A percentile compares a stretch with the other conserved stretches of the same genome.
Evolutionary conservation across 148 eudicot species (phyloP).

Genomic region (Vaccinium vitisidaea): DNA sequence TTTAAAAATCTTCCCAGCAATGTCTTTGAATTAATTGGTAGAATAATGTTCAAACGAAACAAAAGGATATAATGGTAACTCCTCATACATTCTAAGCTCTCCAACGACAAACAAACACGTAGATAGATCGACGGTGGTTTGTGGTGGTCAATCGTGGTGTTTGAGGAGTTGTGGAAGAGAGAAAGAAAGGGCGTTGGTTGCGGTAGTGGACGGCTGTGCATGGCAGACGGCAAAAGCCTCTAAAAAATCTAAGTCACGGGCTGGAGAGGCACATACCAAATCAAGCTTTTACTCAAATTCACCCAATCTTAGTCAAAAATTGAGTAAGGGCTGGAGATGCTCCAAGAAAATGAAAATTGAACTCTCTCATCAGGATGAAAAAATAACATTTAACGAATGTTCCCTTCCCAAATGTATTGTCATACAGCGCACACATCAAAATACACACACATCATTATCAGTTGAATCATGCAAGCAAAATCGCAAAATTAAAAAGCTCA

Average conservation of each 20-base stretch:
- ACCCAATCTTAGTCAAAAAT: no score
- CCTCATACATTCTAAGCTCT: background rate
- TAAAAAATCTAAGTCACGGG: no score
- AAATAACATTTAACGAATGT: background rate
- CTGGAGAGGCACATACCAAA: no score
- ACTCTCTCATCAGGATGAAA: background rate
- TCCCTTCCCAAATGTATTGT: background rate
- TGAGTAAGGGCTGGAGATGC: no score
- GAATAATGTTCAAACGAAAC: background rate
- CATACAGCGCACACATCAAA: background rate
- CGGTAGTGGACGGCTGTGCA: no score
- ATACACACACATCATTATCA: background rate
- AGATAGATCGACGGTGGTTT: no score
- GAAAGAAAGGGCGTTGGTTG: no score
- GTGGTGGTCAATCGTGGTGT: no score
- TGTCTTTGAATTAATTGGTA: background rate
- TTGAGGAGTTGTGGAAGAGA: no score
- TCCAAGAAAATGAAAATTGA: background rate
- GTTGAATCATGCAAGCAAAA: background rate
- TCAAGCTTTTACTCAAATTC: no score
- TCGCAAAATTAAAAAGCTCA: background rate
- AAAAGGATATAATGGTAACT: background rate
- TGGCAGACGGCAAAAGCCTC: no score
- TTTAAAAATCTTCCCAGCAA: background rate
- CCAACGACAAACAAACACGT: no score